phyloP scores from a whole-genome alignment of 1,139 yeast species.

The Diutina neorugosa region DNA sequence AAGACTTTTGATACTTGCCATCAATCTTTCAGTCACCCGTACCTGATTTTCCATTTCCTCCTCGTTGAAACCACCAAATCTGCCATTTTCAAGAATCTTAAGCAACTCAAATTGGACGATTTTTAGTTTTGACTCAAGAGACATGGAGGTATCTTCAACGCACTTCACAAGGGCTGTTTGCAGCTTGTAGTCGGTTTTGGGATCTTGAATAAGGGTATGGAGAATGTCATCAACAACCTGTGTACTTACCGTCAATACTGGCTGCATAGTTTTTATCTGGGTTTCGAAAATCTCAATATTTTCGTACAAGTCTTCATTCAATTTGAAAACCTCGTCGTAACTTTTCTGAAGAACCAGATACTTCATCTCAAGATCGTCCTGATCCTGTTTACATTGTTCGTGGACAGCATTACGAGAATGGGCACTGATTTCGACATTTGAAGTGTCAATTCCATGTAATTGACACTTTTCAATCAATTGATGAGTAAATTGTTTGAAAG shows the following conservation, averaged over 20 bases:
- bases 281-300: background rate
- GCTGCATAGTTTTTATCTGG: background rate
- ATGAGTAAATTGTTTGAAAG: constrained; percentile 31
- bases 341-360: background rate
- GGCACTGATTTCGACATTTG: constrained; percentile 11
- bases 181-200: background rate
- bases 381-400: constrained; percentile 7
- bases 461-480: constrained; percentile 18
- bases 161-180: background rate
- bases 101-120: background rate
- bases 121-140: background rate
- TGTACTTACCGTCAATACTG: background rate
- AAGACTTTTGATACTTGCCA: background rate
- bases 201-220: background rate
- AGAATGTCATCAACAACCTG: background rate
- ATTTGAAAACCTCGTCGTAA: background rate
- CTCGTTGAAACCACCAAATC: background rate
- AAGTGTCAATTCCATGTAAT: constrained; percentile 8
- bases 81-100: background rate
- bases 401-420: constrained; percentile 16
- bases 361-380: background rate
- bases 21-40: background rate
- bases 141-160: background rate
- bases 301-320: constrained; percentile 2
- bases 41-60: background rate